A percentile compares a stretch with the other conserved stretches of the same genome.
Conservation (phyloP, 1,139 yeast species). For the Hyphopichia buzzinii region DNA sequence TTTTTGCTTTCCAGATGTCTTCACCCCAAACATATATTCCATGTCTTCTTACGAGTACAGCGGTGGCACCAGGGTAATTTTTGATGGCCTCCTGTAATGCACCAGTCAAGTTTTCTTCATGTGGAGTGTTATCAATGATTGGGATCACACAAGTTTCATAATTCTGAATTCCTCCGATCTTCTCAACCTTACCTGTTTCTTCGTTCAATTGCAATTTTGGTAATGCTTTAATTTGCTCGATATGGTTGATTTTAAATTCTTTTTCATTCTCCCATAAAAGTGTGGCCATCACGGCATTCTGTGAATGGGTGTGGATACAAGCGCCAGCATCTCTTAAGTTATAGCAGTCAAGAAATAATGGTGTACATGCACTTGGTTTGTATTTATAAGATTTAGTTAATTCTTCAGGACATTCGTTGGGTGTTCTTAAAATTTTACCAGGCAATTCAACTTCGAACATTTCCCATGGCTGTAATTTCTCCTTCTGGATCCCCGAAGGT, state of each 20-base stretch:
- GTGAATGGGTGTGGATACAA: slow-evolving; percentile 93
- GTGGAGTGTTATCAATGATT: slow-evolving; percentile 86
- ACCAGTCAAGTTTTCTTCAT: slow-evolving; percentile 80
- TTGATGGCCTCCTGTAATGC: slow-evolving; percentile 61
- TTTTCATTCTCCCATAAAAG: slow-evolving; percentile 57
- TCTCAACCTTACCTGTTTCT: slow-evolving; percentile 46
- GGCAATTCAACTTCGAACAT: slow-evolving; percentile 72
- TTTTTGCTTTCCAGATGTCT: slow-evolving; percentile 87
- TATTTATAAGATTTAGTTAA: slow-evolving; percentile 45
- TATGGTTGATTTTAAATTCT: slow-evolving; percentile 72
- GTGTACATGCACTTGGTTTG: slow-evolving; percentile 93
- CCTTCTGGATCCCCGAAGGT: slow-evolving; percentile 96
- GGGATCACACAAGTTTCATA: slow-evolving; percentile 80
- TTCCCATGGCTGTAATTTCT: slow-evolving; percentile 76
- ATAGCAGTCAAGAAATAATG: slow-evolving; percentile 78
- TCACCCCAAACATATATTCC: slow-evolving; percentile 98
- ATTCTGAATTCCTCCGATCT: slow-evolving; percentile 66
- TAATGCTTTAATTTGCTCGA: slow-evolving; percentile 91
- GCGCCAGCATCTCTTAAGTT: slow-evolving; percentile 79
- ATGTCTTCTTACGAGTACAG: slow-evolving; percentile 88
- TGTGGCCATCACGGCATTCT: slow-evolving; percentile 79
- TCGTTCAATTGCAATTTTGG: slow-evolving; percentile 48
- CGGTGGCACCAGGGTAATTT: slow-evolving; percentile 73
- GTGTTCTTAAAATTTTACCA: slow-evolving; percentile 58
- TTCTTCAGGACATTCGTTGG: slow-evolving; percentile 44